Evolutionary conservation across 805 yeast genomes (phyloP).

Genomic region (Wickerhamiella bombiphila): DNA sequence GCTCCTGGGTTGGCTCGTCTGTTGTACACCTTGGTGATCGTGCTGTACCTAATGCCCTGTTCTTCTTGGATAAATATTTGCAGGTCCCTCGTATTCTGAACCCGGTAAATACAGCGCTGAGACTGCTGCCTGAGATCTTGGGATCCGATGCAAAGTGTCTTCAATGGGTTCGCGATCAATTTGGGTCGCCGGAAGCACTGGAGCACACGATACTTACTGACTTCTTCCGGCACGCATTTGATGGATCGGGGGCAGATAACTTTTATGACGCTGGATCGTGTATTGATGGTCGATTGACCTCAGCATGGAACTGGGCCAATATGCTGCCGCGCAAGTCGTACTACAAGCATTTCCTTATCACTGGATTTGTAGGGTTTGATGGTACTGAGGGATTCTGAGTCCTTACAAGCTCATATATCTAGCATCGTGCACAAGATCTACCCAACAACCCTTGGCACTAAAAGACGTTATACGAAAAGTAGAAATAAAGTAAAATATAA

Average conservation of each 20-base stretch:
- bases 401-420: no score
- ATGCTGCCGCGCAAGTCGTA: constrained; percentile 53
- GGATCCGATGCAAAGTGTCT: constrained; percentile 29
- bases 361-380: constrained; percentile 65
- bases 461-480: neutral
- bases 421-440: neutral
- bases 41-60: constrained; percentile 70
- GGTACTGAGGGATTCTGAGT: constrained; percentile 47
- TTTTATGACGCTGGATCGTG: constrained; percentile 75
- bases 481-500: neutral
- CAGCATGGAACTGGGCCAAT: constrained; percentile 76
- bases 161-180: constrained; percentile 41
- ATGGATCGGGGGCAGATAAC: constrained; percentile 75
- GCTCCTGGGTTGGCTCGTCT: constrained; percentile 66
- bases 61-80: constrained; percentile 63
- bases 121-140: constrained; percentile 39
- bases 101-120: constrained; percentile 50
- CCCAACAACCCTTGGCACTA: neutral
- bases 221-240: constrained; percentile 47
- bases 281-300: constrained; percentile 67
- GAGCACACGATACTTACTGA: constrained; percentile 33
- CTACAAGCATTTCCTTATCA: constrained; percentile 43
- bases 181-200: constrained; percentile 39
- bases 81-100: constrained; percentile 67
- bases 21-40: constrained; percentile 73